Base-by-base conservation (phyloP, 805 yeast species). In the Metschnikowia picachoensis region DNA sequence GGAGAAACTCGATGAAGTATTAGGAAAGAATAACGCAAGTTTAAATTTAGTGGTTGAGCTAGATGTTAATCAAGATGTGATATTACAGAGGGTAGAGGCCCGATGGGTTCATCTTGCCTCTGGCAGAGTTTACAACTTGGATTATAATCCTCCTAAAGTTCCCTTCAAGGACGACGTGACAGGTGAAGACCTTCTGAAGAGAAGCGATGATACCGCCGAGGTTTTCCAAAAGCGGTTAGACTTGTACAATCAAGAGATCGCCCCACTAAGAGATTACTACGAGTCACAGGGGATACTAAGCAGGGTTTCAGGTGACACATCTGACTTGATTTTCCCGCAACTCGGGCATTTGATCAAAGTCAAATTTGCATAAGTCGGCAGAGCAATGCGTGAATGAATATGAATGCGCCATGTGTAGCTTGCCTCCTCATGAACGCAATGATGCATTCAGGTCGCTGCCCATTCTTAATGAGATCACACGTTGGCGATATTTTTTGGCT, bases 131-230 rank as follows among this genome's bases (percentile, higher is more conserved):
- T 91, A 91, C 64, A 92, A 87, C 62, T 62, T 87, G 52, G 82
- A 87, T 45, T 91, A 89, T 65, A 90, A 87, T 57, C 97, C 97
- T 7, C 98, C 98, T 8, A 84, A 84, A 57, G 76, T 74, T 2
- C 80, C 89, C 0, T 95, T 89, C 31, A 74, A 67, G 50, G 98
- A 91, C 60, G 97, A 91, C 62, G 59, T 89, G 2, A 91, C 98
- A 0, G 97, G 97, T 0, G 97, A 91, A 60, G 83, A 87, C 2
- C 72, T 91, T 47, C 65, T 78, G 14, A 87, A 89, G 65, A 77
- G 98, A 50, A 73, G 82, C 0, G 98, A 91, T 60, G 98, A 91
- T 62, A 86, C 82, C 15, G 83, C 83, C 1, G 86, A 75, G 49
- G 84, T 85, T 0, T 85, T 91, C 58, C 77, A 77, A 49, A 74